Base-by-base conservation (phyloP, 129 eudicot genomes). In the Deinandra increscens region DNA sequence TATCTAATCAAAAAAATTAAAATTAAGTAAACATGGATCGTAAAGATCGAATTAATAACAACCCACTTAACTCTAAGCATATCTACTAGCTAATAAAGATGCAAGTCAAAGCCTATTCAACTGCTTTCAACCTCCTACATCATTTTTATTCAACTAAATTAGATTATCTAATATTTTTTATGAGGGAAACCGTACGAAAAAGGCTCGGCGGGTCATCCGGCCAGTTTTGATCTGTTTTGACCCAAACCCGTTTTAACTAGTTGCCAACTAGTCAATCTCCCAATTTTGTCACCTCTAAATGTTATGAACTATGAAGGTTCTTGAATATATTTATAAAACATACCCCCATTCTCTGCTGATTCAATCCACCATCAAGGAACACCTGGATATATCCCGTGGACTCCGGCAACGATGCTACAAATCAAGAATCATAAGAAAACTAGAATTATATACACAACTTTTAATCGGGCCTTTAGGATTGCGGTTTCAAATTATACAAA, bases 321-420 rank as follows among this genome's bases (percentile, higher is more conserved):
- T 64, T 43, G 0, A 42, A 15, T 65, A 58, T 15, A 78, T 56
- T 41, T 64, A 41, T 37, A 55, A 71, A 66, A 78, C 92, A 18
- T 85, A 93, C 99, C 85, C 99, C 99, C 99, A 93, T 89, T 75
- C 99, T 80, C 71, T 93, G 99, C 80, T 93, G 99, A 78, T 93
- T 93, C 80, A 93, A 74, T 26, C 99, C 99, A 64, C 97, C 99
- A 68, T 93, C 99, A 69, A 93, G 99, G 68, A 93, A 93, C 79
- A 93, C 91, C 71, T 93, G 99, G 64, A 93, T 76, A 82, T 86
- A 93, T 49, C 99, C 99, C 69, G 82, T 62, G 66, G 99, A 89
- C 68, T 83, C 86, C 6, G 97, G 90, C 60, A 85, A 60, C 12
- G 81, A 86, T 78, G 88, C 85, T 79, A 50, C 6, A 72, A 53